Evolutionary conservation across 2,329 filamentous ascomycete species (phyloP).

Genomic region (Helminthosporium solani): DNA sequence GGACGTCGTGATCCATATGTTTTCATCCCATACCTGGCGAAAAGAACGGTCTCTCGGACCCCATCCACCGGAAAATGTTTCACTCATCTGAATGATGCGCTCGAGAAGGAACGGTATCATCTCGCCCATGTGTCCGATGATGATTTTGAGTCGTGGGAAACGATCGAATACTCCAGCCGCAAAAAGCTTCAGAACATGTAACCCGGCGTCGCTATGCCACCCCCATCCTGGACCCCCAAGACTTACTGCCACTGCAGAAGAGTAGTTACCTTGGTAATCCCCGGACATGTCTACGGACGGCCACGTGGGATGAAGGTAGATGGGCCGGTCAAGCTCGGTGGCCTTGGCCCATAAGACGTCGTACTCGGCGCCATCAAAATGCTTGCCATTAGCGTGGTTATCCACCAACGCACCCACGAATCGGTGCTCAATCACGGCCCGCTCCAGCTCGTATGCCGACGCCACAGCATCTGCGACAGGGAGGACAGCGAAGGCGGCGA

Average conservation of each 20-base stretch:
- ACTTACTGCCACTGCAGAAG: neutral
- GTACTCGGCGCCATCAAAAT: slow-evolving; percentile 50
- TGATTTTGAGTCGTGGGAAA: slow-evolving; percentile 55
- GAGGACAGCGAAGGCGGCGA: slow-evolving; percentile 47
- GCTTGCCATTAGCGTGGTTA: slow-evolving; percentile 40
- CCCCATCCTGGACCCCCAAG: slow-evolving; percentile 36
- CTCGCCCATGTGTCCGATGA: slow-evolving; percentile 57
- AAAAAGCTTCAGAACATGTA: slow-evolving; percentile 52
- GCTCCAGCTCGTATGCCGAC: slow-evolving; percentile 40
- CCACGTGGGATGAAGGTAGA: slow-evolving; percentile 48
- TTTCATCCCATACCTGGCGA: slow-evolving; percentile 52
- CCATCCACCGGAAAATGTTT: too few species aligned
- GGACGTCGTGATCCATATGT: slow-evolving; percentile 59
- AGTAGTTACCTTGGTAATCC: neutral
- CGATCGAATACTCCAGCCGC: slow-evolving; percentile 56
- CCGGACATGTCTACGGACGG: slow-evolving; percentile 40
- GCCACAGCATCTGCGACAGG: slow-evolving; percentile 40
- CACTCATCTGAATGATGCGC: slow-evolving; percentile 31
- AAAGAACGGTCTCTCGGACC: slow-evolving; percentile 36
- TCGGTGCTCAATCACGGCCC: slow-evolving; percentile 31
- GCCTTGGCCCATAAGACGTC: slow-evolving; percentile 44
- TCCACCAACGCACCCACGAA: slow-evolving; percentile 53
- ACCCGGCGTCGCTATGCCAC: slow-evolving; percentile 54
- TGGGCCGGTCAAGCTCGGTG: slow-evolving; percentile 43
- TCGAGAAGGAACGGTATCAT: slow-evolving; percentile 57